Evolutionary conservation across 805 yeast genomes (phyloP).

Genomic region (Jamesozyma rosinii): DNA sequence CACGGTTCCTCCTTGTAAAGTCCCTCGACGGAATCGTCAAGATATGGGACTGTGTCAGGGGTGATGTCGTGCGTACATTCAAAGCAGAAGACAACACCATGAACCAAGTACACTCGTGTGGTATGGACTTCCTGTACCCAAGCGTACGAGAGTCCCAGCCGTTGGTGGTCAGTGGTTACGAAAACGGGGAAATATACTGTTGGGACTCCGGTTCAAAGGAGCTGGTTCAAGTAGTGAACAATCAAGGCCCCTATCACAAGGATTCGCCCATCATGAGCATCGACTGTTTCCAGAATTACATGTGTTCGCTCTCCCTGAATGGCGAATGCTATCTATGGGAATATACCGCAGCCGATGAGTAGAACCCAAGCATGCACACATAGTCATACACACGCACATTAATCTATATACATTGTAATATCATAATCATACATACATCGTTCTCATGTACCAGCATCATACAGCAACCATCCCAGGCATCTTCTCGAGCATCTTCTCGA

Average conservation of each 20-base stretch:
- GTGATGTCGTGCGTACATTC: constrained; percentile 70
- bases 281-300: constrained; percentile 11
- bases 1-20: constrained; percentile 65
- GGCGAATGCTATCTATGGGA: constrained; percentile 25
- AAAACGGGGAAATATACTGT: constrained; percentile 20
- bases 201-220: constrained; percentile 22
- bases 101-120: constrained; percentile 20
- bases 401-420: too few relatives aligned
- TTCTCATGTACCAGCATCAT: too few relatives aligned
- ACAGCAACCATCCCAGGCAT: too few relatives aligned
- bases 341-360: constrained; percentile 9
- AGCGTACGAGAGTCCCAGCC: constrained; percentile 10
- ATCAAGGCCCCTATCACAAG: constrained; percentile 6
- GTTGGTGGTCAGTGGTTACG: constrained; percentile 24
- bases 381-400: too few relatives aligned
- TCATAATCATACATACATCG: too few relatives aligned
- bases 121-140: constrained; percentile 23
- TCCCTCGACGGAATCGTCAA: constrained; percentile 72
- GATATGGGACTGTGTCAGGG: constrained; percentile 80
- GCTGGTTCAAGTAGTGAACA: constrained; percentile 11
- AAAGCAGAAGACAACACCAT: constrained; percentile 3
- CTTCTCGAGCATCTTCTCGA: too few relatives aligned
- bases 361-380: not conserved
- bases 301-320: constrained; percentile 21
- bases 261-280: constrained; percentile 21